Percentiles rank a stretch among this genome's conserved stretches.
These are phyloP conservation scores for Oryza rufipogon DNA, from an alignment of 176 grass and related monocot genomes.

Conservation along the genomic window DNA sequence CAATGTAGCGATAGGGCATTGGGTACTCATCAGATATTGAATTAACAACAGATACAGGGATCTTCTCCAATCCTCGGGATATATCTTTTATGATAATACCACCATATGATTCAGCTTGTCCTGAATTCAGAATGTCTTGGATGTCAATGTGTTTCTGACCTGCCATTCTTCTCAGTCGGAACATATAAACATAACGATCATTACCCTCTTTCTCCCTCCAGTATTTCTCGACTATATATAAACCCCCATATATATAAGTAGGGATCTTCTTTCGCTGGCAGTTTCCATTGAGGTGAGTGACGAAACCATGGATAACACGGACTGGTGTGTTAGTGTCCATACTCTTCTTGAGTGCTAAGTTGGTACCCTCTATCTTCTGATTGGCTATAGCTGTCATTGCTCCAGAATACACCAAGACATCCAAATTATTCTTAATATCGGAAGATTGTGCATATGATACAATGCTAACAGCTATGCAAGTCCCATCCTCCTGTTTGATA, in stretches of 20 bases:
- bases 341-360: constrained; percentile 72
- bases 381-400: constrained; percentile 39
- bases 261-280: constrained; percentile 46
- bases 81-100: constrained; percentile 67
- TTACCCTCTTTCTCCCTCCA: constrained; percentile 61
- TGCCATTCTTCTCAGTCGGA: constrained; percentile 67
- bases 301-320: constrained; percentile 73
- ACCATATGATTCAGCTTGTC: constrained; percentile 39
- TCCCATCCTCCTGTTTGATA: constrained; percentile 54
- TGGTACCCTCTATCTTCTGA: constrained; percentile 62
- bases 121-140: constrained; percentile 54
- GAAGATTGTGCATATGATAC: constrained; percentile 52
- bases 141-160: constrained; percentile 69
- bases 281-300: constrained; percentile 25
- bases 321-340: constrained; percentile 80
- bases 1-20: constrained; percentile 59
- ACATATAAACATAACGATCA: constrained; percentile 56
- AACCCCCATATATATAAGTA: constrained; percentile 75
- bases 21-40: constrained; percentile 60
- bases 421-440: constrained; percentile 62
- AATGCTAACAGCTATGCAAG: constrained; percentile 63
- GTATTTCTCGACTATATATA: constrained; percentile 80
- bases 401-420: constrained; percentile 68
- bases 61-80: constrained; percentile 68
- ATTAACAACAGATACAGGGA: constrained; percentile 77